A percentile compares a stretch with the other conserved stretches of the same genome.
phyloP scores from a whole-genome alignment of 495 filamentous ascomycete species.

The Trichocladium antarcticum region DNA sequence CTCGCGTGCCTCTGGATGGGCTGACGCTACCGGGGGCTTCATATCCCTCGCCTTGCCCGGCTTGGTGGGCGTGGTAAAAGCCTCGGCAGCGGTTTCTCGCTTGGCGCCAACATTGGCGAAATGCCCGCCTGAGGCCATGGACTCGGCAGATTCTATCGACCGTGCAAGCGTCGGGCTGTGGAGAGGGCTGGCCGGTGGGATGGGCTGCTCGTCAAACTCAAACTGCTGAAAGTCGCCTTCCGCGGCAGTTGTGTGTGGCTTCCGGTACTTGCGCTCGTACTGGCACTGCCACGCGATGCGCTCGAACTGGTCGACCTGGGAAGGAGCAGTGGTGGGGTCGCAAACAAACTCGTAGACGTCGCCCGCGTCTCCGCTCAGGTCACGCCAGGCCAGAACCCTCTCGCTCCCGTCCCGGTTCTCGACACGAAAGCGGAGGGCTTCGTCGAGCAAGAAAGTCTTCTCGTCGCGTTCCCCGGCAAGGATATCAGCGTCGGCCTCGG shows the following conservation, averaged over 20 bases:
- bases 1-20: conserved; percentile 58
- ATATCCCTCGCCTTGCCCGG: conserved; percentile 30
- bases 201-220: conserved; percentile 63
- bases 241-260: conserved; percentile 65
- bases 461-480: conserved; percentile 75
- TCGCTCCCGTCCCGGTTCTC: conserved; percentile 66
- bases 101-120: conserved; percentile 26
- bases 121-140: conserved; percentile 32
- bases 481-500: conserved; percentile 53
- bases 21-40: conserved; percentile 40
- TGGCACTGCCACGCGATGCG: conserved; percentile 82
- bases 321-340: conserved; percentile 55
- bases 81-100: conserved; percentile 19
- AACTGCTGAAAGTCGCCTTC: conserved; percentile 73
- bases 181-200: conserved; percentile 71
- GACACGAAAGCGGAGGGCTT: conserved; percentile 75
- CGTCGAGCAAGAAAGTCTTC: conserved; percentile 90
- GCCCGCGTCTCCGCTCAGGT: conserved; percentile 83
- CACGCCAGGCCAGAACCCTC: conserved; percentile 85
- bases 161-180: conserved; percentile 48
- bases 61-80: conserved; percentile 16
- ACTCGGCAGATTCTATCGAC: conserved; percentile 38
- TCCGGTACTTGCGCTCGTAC: conserved; percentile 88
- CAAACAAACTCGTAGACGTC: conserved; percentile 97
- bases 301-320: conserved; percentile 70